Percentiles rank a stretch among this genome's conserved stretches.
Conservation (phyloP, 192 early-diverging fungal species). For the Coemansia sp. region DNA sequence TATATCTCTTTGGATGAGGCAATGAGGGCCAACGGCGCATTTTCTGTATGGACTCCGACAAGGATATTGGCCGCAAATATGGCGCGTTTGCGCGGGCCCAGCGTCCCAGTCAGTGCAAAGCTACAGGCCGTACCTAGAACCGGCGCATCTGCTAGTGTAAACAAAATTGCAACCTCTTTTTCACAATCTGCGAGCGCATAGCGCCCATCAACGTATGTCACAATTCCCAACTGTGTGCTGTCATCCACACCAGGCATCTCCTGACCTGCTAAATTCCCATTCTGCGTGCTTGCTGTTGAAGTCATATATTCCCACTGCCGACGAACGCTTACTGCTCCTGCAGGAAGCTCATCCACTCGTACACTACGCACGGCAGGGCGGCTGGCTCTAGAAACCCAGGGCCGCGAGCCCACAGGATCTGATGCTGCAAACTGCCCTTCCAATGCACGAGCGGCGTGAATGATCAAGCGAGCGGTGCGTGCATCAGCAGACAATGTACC, state of each 20-base stretch:
- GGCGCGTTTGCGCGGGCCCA: conserved; percentile 41
- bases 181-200: not conserved
- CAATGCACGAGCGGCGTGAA: conserved; percentile 37
- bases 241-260: not conserved
- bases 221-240: conserved; percentile 15
- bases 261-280: no score
- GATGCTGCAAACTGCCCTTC: conserved; percentile 33
- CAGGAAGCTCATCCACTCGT: conserved; percentile 11
- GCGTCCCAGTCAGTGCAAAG: conserved; percentile 48
- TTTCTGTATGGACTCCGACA: conserved; percentile 10
- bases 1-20: conserved; percentile 50
- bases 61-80: conserved; percentile 47
- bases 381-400: conserved; percentile 36
- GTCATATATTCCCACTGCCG: conserved; percentile 39
- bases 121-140: conserved; percentile 23
- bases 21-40: conserved; percentile 16
- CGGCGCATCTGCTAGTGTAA: conserved; percentile 43
- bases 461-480: conserved; percentile 20
- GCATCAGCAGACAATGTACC: conserved; percentile 34
- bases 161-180: conserved; percentile 38
- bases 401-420: conserved; percentile 32
- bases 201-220: conserved; percentile 35
- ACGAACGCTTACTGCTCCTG: conserved; percentile 23
- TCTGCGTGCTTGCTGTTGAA: not conserved
- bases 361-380: conserved; percentile 36